phyloP scores from a whole-genome alignment of 495 filamentous ascomycete species.

The Trichocladium uniseriatum region DNA sequence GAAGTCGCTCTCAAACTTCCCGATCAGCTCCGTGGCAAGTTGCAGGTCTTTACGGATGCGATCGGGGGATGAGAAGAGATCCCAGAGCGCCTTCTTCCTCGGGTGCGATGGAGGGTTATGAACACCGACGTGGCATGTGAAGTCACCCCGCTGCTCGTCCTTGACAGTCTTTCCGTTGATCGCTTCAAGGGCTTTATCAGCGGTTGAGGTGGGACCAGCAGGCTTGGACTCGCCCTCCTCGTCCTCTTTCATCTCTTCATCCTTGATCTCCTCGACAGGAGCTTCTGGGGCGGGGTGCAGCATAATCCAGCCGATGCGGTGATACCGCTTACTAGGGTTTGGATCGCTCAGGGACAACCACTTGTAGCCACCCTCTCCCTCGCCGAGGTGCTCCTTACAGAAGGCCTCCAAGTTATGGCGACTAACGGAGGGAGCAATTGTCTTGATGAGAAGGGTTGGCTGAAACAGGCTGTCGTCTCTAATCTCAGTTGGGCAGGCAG shows the following conservation, averaged over 20 bases:
- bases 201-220: conserved; percentile 42
- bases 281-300: conserved; percentile 67
- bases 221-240: conserved; percentile 38
- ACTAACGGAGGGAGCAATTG: conserved; percentile 90
- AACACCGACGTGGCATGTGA: conserved; percentile 93
- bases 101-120: conserved; percentile 79
- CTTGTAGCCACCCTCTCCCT: conserved; percentile 77
- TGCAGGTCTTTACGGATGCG: conserved; percentile 77
- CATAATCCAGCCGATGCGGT: conserved; percentile 98
- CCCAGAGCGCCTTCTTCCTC: conserved; percentile 95
- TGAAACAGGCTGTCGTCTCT: conserved; percentile 74
- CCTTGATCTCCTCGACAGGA: conserved; percentile 53
- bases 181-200: conserved; percentile 79
- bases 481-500: conserved; percentile 67
- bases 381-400: conserved; percentile 83
- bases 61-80: conserved; percentile 85
- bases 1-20: conserved; percentile 74
- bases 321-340: conserved; percentile 91
- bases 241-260: conserved; percentile 50
- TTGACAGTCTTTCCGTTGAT: conserved; percentile 96
- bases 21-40: conserved; percentile 63
- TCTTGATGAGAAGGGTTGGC: conserved; percentile 94
- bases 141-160: conserved; percentile 85
- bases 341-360: conserved; percentile 92
- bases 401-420: conserved; percentile 87